These are phyloP conservation scores for Populus tremula DNA, from an alignment of 345 rosid genomes.

Conservation along the genomic window DNA sequence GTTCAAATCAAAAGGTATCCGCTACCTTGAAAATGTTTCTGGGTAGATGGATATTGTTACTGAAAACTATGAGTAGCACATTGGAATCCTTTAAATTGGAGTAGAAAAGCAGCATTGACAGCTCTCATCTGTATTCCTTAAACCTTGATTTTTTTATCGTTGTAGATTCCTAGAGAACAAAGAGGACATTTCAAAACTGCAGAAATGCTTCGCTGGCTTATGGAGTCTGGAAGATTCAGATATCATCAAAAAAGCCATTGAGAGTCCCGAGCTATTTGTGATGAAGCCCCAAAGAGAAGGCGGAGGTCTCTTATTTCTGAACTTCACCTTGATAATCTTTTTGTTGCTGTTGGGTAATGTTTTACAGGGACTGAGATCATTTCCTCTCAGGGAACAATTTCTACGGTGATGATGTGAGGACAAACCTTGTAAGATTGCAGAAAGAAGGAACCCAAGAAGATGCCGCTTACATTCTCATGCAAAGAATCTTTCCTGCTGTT, in stretches of 20 bases:
- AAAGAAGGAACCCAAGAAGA: slow-evolving; percentile 61
- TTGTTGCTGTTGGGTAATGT: not conserved
- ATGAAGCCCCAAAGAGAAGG: slow-evolving; percentile 99
- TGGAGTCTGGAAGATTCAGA: slow-evolving; percentile 88
- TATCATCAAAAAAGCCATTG: slow-evolving; percentile 63
- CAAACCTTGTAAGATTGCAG: slow-evolving; percentile 63
- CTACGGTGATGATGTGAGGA: slow-evolving; percentile 74
- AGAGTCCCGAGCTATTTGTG: slow-evolving; percentile 65
- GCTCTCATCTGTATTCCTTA: not conserved
- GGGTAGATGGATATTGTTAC: not conserved
- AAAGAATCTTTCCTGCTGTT: slow-evolving; percentile 79
- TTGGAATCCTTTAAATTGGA: not conserved
- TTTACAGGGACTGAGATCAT: not conserved
- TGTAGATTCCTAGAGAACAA: slow-evolving; percentile 71
- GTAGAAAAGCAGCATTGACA: not conserved
- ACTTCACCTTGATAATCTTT: not conserved
- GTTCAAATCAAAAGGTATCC: not conserved
- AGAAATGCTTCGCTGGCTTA: slow-evolving; percentile 84
- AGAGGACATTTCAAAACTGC: slow-evolving; percentile 71
- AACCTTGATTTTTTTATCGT: not conserved
- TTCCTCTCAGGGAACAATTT: slow-evolving; percentile 57
- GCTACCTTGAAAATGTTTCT: not conserved
- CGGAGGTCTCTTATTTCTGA: slow-evolving; percentile 56
- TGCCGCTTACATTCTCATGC: slow-evolving; percentile 97
- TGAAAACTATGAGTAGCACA: not conserved